Conservation (phyloP, 2,329 filamentous ascomycete species). For the Venturia effusa region DNA sequence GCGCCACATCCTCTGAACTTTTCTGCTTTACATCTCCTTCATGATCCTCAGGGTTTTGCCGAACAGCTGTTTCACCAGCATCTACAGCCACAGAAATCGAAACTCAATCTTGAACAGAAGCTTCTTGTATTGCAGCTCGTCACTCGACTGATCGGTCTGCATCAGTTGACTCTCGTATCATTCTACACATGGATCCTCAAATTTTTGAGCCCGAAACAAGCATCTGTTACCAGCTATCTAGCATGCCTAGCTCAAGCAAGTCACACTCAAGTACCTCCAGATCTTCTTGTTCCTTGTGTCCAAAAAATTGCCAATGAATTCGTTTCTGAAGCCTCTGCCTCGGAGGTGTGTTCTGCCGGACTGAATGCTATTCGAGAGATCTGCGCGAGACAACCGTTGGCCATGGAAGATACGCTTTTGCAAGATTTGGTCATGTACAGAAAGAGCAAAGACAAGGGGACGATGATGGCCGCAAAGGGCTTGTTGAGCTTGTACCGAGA, state of each 20-base stretch:
- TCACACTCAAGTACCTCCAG: constrained; percentile 83
- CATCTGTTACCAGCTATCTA: constrained; percentile 83
- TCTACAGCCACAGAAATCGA: constrained; percentile 74
- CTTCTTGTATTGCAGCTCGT: constrained; percentile 84
- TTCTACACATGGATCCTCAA: constrained; percentile 97
- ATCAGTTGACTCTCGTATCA: constrained; percentile 79
- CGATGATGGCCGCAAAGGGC: constrained; percentile 97
- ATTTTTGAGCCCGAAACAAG: constrained; percentile 73
- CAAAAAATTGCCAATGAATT: constrained; percentile 98
- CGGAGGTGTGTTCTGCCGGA: constrained; percentile 83
- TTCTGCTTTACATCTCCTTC: constrained; percentile 83
- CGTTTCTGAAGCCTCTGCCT: constrained; percentile 84
- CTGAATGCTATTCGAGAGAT: constrained; percentile 93
- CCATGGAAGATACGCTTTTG: constrained; percentile 89
- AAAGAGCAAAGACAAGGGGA: constrained; percentile 95
- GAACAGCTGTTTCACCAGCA: constrained; percentile 87
- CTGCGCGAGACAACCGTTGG: constrained; percentile 83
- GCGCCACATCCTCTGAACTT: constrained; percentile 87
- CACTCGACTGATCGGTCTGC: constrained; percentile 79
- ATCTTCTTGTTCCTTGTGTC: constrained; percentile 79
- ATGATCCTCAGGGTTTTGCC: constrained; percentile 89
- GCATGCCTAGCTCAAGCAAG: constrained; percentile 86
- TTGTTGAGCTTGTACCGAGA: constrained; percentile 84
- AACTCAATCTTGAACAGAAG: constrained; percentile 78
- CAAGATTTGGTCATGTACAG: constrained; percentile 94